Conservation (phyloP, 306 rosid genomes). For the Quillaja saponaria region DNA sequence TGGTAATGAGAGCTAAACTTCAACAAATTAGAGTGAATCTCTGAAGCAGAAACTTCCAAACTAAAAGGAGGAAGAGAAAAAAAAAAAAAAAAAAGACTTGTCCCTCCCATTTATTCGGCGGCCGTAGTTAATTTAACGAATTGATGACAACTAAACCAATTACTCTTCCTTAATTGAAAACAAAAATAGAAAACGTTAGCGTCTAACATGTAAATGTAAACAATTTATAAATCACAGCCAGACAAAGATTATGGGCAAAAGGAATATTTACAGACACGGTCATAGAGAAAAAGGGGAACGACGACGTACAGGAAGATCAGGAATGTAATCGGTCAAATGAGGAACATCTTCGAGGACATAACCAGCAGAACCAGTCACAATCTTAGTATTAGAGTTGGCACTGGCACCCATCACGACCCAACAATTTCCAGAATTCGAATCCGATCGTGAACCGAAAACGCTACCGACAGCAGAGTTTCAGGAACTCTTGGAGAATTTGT, state of each 20-base stretch:
- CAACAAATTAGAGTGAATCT: too few species aligned
- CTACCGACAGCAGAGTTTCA: not conserved
- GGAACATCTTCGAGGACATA: conserved; percentile 88
- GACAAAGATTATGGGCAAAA: not conserved
- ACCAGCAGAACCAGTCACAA: conserved; percentile 55
- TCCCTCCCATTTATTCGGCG: too few species aligned
- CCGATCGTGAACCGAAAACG: conserved; percentile 11
- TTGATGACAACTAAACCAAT: not conserved
- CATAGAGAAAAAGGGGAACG: conserved; percentile 5
- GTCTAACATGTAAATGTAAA: not conserved
- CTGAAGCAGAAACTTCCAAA: too few species aligned
- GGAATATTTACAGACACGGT: too few species aligned
- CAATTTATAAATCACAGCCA: not conserved
- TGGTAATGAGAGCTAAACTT: too few species aligned
- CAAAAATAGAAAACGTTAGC: too few species aligned
- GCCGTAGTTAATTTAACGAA: too few species aligned
- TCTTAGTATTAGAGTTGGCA: conserved; percentile 37
- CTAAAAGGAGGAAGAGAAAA: too few species aligned
- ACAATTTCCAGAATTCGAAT: not conserved
- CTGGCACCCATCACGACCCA: conserved; percentile 38
- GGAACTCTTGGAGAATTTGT: not conserved
- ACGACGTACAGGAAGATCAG: conserved; percentile 69
- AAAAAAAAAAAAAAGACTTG: too few species aligned
- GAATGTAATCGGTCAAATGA: conserved; percentile 70
- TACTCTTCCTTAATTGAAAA: not conserved